Base-by-base conservation (phyloP, 2,329 filamentous ascomycete genomes). In the Myrmaecium sp. region DNA sequence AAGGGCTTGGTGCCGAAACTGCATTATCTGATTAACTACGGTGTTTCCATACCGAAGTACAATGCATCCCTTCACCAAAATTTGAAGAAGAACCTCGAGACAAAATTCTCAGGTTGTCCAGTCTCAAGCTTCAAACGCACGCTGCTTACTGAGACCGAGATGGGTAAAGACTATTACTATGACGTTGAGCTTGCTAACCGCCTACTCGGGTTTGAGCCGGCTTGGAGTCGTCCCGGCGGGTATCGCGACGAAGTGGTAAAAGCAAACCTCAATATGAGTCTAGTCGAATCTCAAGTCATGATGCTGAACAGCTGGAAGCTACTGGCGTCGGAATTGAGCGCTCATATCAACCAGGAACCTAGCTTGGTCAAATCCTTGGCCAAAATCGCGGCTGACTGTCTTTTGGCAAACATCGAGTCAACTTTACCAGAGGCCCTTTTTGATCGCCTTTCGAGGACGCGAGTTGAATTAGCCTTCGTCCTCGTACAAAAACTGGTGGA, bases 291-390 rank as follows among this genome's bases (percentile, higher is more conserved):
- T 14, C 83, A 98, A 56, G 74, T 89, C 36, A 68, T 72, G 22
- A 67, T 98, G 11, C 76, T 94, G 36, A 73, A 81, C 40, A 78
- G 81, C 29, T 95, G 86, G 82, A 84, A 91, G 47, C 74, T 81
- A 32, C 63, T 98, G 6, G 69, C 86, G 9, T 64, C 89, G 26
- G 86, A 94, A 43, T 64, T 98, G 25, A 81, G 77, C 46, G 69
- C 69, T n/a, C 57, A 64, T 21, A 60, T 66, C 18, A 54, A 57
- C 27, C 55, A 58, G 11, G 60, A 67, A 27, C 49, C 56, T 20
- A 56, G 62, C 14, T 58, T 86, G 4, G 68, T 74, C 30, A 71
- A 67, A 39, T 66, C 78, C 30, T 73, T 92, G 57, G 59, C 80
- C 17, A 65, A 74, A 31, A 75, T 91, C 24, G 72, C 79, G 5